Conservation (phyloP, 2,329 filamentous ascomycete species). For the Cytospora piceicola region DNA sequence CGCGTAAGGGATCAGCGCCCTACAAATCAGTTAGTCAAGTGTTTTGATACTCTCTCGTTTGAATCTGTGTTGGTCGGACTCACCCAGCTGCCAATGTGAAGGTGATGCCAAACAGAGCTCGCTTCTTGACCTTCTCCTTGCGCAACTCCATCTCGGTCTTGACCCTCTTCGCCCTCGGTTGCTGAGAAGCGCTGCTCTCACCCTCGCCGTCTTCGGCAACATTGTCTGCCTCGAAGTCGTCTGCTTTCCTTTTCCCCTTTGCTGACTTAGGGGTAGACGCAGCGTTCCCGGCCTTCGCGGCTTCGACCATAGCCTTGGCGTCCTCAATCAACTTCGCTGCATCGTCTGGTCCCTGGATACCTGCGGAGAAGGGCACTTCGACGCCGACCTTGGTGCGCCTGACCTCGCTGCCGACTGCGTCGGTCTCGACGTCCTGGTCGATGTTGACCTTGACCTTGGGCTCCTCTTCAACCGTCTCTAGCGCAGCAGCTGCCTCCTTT, state of each 20-base stretch:
- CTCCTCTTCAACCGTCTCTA: slow-evolving; percentile 60
- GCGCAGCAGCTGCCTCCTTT: slow-evolving; percentile 52
- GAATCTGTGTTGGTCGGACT: slow-evolving; percentile 46
- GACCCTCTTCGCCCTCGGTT: slow-evolving; percentile 70
- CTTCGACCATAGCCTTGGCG: slow-evolving; percentile 86
- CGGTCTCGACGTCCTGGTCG: slow-evolving; percentile 63
- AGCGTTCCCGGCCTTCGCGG: slow-evolving; percentile 48
- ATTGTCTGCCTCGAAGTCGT: slow-evolving; percentile 71
- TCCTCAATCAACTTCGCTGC: slow-evolving; percentile 82
- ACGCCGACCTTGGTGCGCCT: slow-evolving; percentile 76
- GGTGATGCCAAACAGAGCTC: slow-evolving; percentile 82
- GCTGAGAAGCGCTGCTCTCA: slow-evolving; percentile 44
- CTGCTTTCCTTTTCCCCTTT: slow-evolving; percentile 73
- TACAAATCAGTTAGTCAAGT: slow-evolving; percentile 33
- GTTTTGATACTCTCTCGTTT: neutral
- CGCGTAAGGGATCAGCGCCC: slow-evolving; percentile 56
- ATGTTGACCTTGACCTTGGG: slow-evolving; percentile 70
- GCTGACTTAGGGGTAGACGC: slow-evolving; percentile 39
- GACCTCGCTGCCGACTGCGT: slow-evolving; percentile 62
- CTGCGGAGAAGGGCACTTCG: slow-evolving; percentile 68
- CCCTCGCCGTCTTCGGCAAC: slow-evolving; percentile 37
- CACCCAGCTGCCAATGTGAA: slow-evolving; percentile 91
- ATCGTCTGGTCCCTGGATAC: slow-evolving; percentile 73
- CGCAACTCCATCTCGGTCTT: slow-evolving; percentile 81
- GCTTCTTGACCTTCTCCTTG: slow-evolving; percentile 83